Conservation (phyloP, 1,284 basidiomycete species). For the Trichosporon asahii region DNA sequence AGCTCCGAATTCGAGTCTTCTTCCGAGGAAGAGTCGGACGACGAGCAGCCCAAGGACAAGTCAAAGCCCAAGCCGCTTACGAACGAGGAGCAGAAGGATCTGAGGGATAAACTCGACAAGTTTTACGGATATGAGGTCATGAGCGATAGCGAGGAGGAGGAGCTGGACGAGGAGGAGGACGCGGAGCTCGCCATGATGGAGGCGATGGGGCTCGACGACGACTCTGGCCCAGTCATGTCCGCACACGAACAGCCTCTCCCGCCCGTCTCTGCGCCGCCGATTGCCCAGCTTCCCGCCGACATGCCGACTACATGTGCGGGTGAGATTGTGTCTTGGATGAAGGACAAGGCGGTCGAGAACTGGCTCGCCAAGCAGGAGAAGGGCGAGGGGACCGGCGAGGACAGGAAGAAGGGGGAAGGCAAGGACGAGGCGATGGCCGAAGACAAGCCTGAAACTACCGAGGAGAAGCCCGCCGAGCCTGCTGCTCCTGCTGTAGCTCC, state of each 20-base stretch:
- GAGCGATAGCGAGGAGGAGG: slow-evolving; percentile 22
- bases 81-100: slow-evolving; percentile 26
- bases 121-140: slow-evolving; percentile 13
- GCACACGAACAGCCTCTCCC: slow-evolving; percentile 50
- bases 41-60: slow-evolving; percentile 33
- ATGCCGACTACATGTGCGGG: slow-evolving; percentile 48
- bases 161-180: slow-evolving; percentile 13
- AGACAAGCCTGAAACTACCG: slow-evolving; percentile 1
- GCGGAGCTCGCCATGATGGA: slow-evolving; percentile 17
- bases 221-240: slow-evolving; percentile 35
- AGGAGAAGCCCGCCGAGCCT: not conserved
- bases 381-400: slow-evolving; percentile 7
- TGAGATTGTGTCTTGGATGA: slow-evolving; percentile 51
- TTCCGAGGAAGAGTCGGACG: not conserved
- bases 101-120: slow-evolving; percentile 32
- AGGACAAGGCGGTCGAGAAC: slow-evolving; percentile 39
- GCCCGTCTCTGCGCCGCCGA: slow-evolving; percentile 43
- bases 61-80: slow-evolving; percentile 25
- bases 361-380: slow-evolving; percentile 35
- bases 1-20: not conserved
- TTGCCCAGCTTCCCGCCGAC: slow-evolving; percentile 41
- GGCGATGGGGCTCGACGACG: slow-evolving; percentile 28
- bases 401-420: slow-evolving; percentile 22
- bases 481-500: no score
- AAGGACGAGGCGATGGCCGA: slow-evolving; percentile 5